A percentile compares a stretch with the other conserved stretches of the same genome.
phyloP scores from a whole-genome alignment of 2,329 filamentous ascomycete genomes.

The Chrysosphaeria jannelii region DNA sequence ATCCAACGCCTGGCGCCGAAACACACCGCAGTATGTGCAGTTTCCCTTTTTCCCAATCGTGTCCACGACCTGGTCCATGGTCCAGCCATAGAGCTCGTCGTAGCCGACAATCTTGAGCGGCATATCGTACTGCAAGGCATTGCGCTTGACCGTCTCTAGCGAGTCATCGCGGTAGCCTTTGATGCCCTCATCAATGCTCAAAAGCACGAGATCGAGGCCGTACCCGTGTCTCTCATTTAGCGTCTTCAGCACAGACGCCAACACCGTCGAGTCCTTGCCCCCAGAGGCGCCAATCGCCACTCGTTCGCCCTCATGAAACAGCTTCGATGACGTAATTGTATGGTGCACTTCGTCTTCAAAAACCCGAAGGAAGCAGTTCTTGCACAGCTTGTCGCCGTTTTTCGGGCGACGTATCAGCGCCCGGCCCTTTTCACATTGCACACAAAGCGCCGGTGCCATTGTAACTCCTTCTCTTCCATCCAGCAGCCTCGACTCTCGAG shows the following conservation, averaged over 20 bases:
- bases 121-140: slow-evolving; percentile 75
- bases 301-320: slow-evolving; percentile 60
- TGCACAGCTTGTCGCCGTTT: slow-evolving; percentile 82
- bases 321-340: slow-evolving; percentile 52
- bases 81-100: slow-evolving; percentile 87
- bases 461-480: slow-evolving; percentile 4
- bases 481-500: too few relatives aligned
- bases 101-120: slow-evolving; percentile 79
- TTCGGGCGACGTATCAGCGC: slow-evolving; percentile 84
- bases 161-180: slow-evolving; percentile 91
- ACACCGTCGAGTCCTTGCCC: slow-evolving; percentile 88
- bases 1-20: slow-evolving; percentile 76
- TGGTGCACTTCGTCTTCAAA: slow-evolving; percentile 90
- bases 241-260: slow-evolving; percentile 82
- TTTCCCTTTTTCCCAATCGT: slow-evolving; percentile 95
- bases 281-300: slow-evolving; percentile 90
- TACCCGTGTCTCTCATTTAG: slow-evolving; percentile 76
- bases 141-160: slow-evolving; percentile 84
- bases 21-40: slow-evolving; percentile 96
- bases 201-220: slow-evolving; percentile 52
- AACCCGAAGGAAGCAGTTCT: slow-evolving; percentile 52
- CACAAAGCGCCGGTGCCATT: slow-evolving; percentile 57
- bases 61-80: slow-evolving; percentile 94
- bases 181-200: slow-evolving; percentile 93
- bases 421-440: slow-evolving; percentile 41